Evolutionary conservation across 257 asterid genomes (phyloP), one percentile per base, ranked within the genome.

Genomic region (Primulina huaijiensis): DNA sequence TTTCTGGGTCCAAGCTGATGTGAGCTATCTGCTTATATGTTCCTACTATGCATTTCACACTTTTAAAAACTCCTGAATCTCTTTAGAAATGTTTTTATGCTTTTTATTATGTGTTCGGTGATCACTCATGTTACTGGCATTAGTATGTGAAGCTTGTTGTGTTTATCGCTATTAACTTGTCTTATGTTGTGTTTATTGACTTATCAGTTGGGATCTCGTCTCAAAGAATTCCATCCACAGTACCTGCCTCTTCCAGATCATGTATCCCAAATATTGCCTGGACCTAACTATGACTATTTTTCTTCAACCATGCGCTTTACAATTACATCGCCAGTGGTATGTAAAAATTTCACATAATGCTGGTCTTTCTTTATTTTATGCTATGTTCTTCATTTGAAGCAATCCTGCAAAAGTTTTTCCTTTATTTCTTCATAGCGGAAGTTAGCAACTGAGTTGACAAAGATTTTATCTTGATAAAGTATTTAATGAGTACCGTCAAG

Each of bases 301-400:
- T 94, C 99, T 68, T 82, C 97, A 74, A 87, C 73, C 78, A 88
- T 91, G 96, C 92, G 96, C 71, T 83, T 94, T 71, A 86, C 92
- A 62, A 79, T 94, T 77, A 83, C 88, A 78, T 89, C 99, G 29
- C 97, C 95, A 33, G 86, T 89, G 96, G 99, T 94, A 85, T 69
- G 90, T 78, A 50, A 25, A 31, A 76, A 21, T 29, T 12, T 30
- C 21, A 6, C 68, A 43, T 43, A 43, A 31, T 27, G 23, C 55
- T 34, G 31, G 50, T 55, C 16, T 75, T 38, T 81, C 29, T 21
- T 68, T 34, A 63, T 53, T 31, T 60, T 65, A 31, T 12, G 20
- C 38, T 56, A 23, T n/a, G 25, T 19, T 69, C 55, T 66, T 65
- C 53, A 62, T 52, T 35, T n/a, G 8, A 34, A 55, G 27, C 57